These are phyloP conservation scores for Leptographium radiaticola DNA, from an alignment of 2,329 filamentous ascomycete genomes.

Conservation along the genomic window DNA sequence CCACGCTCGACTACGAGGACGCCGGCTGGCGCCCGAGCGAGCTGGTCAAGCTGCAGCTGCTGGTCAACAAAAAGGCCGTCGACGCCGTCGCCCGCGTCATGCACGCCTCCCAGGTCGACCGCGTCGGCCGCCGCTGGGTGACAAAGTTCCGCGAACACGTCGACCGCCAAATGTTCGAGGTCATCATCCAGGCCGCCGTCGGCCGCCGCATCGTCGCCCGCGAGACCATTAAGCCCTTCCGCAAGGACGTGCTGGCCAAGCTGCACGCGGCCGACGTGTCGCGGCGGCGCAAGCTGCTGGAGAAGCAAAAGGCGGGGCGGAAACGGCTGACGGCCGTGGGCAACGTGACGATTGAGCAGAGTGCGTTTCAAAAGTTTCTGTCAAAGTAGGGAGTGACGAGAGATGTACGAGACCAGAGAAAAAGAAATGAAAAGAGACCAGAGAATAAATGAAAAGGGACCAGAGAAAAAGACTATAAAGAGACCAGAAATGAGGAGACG, in stretches of 20 bases:
- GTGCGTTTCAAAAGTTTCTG: slow-evolving; percentile 88
- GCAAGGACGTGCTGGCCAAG: slow-evolving; percentile 90
- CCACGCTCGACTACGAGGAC: slow-evolving; percentile 93
- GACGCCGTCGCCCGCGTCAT: slow-evolving; percentile 90
- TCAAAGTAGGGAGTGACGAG: slow-evolving; percentile 37
- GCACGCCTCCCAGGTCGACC: slow-evolving; percentile 67
- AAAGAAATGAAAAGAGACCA: not conserved
- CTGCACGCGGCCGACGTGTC: slow-evolving; percentile 83
- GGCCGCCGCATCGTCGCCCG: slow-evolving; percentile 74
- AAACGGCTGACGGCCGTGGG: slow-evolving; percentile 77
- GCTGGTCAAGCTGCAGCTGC: slow-evolving; percentile 78
- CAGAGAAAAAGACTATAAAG: not conserved
- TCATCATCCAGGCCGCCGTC: slow-evolving; percentile 83
- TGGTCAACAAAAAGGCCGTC: slow-evolving; percentile 87
- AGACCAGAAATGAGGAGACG: not conserved
- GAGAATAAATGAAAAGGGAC: not conserved
- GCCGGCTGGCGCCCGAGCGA: slow-evolving; percentile 71
- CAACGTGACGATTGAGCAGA: slow-evolving; percentile 92
- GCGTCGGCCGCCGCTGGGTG: slow-evolving; percentile 78
- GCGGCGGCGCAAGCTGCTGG: slow-evolving; percentile 71
- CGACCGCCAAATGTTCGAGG: slow-evolving; percentile 85
- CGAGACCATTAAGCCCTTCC: slow-evolving; percentile 91
- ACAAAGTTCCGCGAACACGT: slow-evolving; percentile 95
- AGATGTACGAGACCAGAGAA: not conserved
- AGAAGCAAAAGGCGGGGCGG: slow-evolving; percentile 92